Base-by-base conservation (phyloP, 2,329 filamentous ascomycete species). In the Paraphoma sp. region DNA sequence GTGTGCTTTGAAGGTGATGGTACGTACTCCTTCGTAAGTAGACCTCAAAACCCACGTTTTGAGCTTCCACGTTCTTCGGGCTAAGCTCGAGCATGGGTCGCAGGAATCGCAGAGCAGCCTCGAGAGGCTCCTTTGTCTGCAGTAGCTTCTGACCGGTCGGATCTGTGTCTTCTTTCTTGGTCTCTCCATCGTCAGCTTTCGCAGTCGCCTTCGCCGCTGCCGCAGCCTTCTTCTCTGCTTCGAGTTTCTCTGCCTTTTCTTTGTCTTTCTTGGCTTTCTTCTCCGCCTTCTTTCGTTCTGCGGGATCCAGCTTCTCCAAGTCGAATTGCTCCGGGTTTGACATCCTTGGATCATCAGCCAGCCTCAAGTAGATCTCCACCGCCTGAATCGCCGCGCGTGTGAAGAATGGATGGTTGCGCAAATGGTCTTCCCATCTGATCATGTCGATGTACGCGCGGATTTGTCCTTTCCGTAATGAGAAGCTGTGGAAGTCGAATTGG, bases 401-500 rank as follows among this genome's bases (percentile, higher is more conserved):
- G 79, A 91, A 99, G 81, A 96, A 97, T 1, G 95, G 95, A 75
- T 99, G 95, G 68, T 96, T 91, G 52, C 93, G 89, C 44, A 98
- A 79, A 59, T 88, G 87, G 73, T 99, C 93, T 75, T 98, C 94
- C 96, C 95, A 99, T 67, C 90, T 87, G 45, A 99, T 84, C 92
- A 99, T 97, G 68, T 97, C 93, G 41, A 99, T 83, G 73, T 99
- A 99, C 1, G 95, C 91, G 54, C 94, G 85, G 58, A 98, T 92
- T 82, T 97, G 94, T 12, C 96, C 96, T 78, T 98, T 99, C 17
- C 95, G 85, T n/a, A 99, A 82, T 17, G 93, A 97, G 78, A 99
- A 99, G 75, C 88, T 92, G 82, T 99, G 96, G 82, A 99, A 99
- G 76, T 99, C 95, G 70, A 98, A 97, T 72, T 99, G 95, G 69